phyloP scores from a whole-genome alignment of 2,329 filamentous ascomycete genomes.

The Calonectria pseudoturangicola region DNA sequence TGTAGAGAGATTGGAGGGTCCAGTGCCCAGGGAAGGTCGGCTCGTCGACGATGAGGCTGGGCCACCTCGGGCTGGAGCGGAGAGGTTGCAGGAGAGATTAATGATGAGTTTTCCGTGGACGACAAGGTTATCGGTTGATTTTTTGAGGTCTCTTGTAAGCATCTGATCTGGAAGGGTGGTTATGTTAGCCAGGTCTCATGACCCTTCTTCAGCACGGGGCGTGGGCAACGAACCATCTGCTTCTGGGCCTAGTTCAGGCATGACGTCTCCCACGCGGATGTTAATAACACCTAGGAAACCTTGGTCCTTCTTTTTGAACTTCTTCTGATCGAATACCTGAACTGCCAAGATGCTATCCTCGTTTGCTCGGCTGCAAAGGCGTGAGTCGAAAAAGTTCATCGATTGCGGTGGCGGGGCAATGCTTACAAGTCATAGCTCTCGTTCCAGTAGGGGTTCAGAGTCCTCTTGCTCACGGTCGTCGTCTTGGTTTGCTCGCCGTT shows the following conservation, averaged over 20 bases:
- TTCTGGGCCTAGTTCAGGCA: slow-evolving; percentile 87
- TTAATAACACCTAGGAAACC: slow-evolving; percentile 99
- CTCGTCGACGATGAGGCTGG: slow-evolving; percentile 66
- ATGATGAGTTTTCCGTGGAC: slow-evolving; percentile 98
- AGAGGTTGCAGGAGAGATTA: slow-evolving; percentile 94
- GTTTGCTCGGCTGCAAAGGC: slow-evolving; percentile 81
- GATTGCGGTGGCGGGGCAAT: slow-evolving; percentile 41
- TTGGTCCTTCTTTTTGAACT: slow-evolving; percentile 99
- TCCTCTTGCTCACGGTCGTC: slow-evolving; percentile 97
- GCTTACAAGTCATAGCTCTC: slow-evolving; percentile 98
- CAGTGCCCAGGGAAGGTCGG: slow-evolving; percentile 67
- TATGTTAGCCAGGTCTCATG: slow-evolving; percentile 55
- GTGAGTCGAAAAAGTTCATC: slow-evolving; percentile 40
- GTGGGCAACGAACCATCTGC: slow-evolving; percentile 85
- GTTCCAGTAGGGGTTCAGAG: slow-evolving; percentile 99
- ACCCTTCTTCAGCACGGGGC: slow-evolving; percentile 29
- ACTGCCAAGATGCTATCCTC: slow-evolving; percentile 98
- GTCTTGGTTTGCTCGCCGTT: slow-evolving; percentile 99
- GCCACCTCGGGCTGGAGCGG: slow-evolving; percentile 76
- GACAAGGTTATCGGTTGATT: slow-evolving; percentile 97
- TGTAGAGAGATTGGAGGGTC: slow-evolving; percentile 66
- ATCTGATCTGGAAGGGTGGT: slow-evolving; percentile 83
- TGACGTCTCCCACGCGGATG: slow-evolving; percentile 93
- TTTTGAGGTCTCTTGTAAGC: slow-evolving; percentile 97
- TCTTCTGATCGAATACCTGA: slow-evolving; percentile 99